Evolutionary conservation across 2,329 filamentous ascomycete species (phyloP), one percentile per base, ranked within the genome.

Genomic region (Hypoxylon sp.): DNA sequence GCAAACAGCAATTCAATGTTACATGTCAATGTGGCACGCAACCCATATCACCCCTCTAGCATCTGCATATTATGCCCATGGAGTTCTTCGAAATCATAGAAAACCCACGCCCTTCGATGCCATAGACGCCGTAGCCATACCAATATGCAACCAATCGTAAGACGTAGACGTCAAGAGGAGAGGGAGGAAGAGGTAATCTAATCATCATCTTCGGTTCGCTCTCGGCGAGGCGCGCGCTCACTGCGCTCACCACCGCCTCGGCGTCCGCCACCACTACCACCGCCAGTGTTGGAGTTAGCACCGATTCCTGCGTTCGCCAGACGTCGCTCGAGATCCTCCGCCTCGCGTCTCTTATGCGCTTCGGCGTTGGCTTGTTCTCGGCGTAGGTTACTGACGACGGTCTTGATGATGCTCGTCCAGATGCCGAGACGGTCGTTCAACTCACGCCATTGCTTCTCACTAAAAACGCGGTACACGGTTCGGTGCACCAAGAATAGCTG

Each of bases 391-490:
- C 85, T 83, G 72, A 96, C 83, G 16, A 99, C 94, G 71, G 88
- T 89, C 76, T 88, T 87, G 74, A 98, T 84, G 73, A 92, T 95
- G 73, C 88, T 86, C 79, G 91, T 90, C 95, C 95, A 98, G 79
- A 94, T 92, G 81, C 97, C 94, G 75, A 99, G 84, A 68, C 95
- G 88, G 69, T 91, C 93, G 66, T 93, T 92, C 57, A 99, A 91
- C 84, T 99, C 95, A 73, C 92, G 89, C 94, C 96, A 99, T 84
- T 99, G 96, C 86, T 96, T 96, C 84, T 97, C 93, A 73, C 93
- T 93, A 76, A 99, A 99, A 58, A 97, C 94, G 68, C 96, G 91
- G 87, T 98, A 97, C 65, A 94, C 97, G 74, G 93, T 93, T 78
- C 96, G 90, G 85, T 99, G 96, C 68, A 99, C 93, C 57, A 97